phyloP scores from a whole-genome alignment of 345 rosid species.

The Camelina laxa region DNA sequence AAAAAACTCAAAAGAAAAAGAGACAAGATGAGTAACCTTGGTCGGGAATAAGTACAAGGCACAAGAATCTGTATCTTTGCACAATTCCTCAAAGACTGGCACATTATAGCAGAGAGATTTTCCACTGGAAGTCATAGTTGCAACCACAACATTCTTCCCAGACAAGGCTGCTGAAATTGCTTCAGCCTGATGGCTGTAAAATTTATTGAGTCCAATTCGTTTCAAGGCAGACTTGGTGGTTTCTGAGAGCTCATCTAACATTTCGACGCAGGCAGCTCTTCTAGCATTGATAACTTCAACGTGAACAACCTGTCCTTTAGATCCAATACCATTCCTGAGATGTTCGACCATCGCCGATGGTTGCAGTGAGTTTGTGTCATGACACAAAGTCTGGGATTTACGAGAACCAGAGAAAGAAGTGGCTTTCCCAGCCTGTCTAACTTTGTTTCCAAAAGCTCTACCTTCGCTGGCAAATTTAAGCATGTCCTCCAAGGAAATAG shows the following conservation, averaged over 20 bases:
- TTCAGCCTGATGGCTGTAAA: constrained; percentile 95
- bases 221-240: constrained; percentile 64
- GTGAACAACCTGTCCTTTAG: constrained; percentile 88
- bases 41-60: constrained; percentile 94
- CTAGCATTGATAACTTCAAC: constrained; percentile 68
- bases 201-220: constrained; percentile 65
- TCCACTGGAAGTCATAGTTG: constrained; percentile 98
- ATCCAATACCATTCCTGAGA: constrained; percentile 75
- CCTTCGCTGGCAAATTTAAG: constrained; percentile 55
- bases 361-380: constrained; percentile 60
- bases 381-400: constrained; percentile 54
- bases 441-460: constrained; percentile 44
- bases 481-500: constrained; percentile 65
- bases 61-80: constrained; percentile 66
- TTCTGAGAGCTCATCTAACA: constrained; percentile 68
- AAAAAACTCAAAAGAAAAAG: constrained; percentile 11
- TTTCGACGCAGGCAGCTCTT: constrained; percentile 57
- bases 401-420: constrained; percentile 46
- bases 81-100: constrained; percentile 84
- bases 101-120: constrained; percentile 97
- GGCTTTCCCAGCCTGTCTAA: constrained; percentile 42
- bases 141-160: constrained; percentile 81
- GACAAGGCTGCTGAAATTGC: constrained; percentile 74
- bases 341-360: constrained; percentile 85
- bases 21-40: constrained; percentile 58